A percentile compares a stretch with the other conserved stretches of the same genome.
These are phyloP conservation scores for Cystoderma amianthinum DNA, from an alignment of 768 basidiomycete genomes.

Conservation along the genomic window DNA sequence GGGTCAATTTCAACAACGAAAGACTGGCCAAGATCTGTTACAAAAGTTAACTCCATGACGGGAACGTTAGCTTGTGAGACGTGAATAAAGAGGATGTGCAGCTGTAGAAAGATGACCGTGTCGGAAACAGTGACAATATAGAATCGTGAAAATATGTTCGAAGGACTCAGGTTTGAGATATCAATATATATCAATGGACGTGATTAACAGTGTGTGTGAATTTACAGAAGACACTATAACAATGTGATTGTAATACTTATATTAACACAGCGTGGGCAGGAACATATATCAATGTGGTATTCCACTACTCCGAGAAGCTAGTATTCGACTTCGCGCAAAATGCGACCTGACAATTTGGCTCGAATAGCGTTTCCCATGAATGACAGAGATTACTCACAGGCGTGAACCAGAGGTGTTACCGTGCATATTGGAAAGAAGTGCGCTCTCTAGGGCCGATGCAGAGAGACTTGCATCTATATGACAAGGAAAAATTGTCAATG, in stretches of 20 bases:
- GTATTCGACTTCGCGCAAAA: conserved; percentile 26
- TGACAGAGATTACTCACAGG: conserved; percentile 54
- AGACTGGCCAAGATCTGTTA: conserved; percentile 57
- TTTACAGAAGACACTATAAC: too few species aligned
- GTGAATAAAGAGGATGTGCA: conserved; percentile 4
- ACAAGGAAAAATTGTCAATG: conserved; percentile 2
- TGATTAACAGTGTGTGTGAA: too few species aligned
- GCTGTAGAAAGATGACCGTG: conserved; percentile 5
- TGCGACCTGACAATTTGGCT: conserved; percentile 31
- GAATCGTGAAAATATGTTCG: conserved; percentile 8
- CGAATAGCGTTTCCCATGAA: too few species aligned
- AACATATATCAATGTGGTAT: conserved; percentile 10
- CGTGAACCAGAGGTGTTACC: conserved; percentile 50
- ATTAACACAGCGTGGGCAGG: too few species aligned
- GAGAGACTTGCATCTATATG: conserved; percentile 64
- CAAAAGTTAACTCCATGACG: conserved; percentile 69
- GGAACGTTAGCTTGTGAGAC: conserved; percentile 5
- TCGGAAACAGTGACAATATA: conserved; percentile 6
- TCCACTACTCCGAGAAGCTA: conserved; percentile 19
- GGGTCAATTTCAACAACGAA: conserved; percentile 81
- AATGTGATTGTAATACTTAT: too few species aligned
- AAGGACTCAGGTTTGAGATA: background rate
- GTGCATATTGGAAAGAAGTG: conserved; percentile 68
- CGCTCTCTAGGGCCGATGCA: conserved; percentile 75
- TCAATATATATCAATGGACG: background rate